Percentiles rank a stretch among this genome's conserved stretches.
These are phyloP conservation scores for Phaeosphaeriaceae sp. DNA, from an alignment of 2,329 filamentous ascomycete genomes.

Conservation along the genomic window DNA sequence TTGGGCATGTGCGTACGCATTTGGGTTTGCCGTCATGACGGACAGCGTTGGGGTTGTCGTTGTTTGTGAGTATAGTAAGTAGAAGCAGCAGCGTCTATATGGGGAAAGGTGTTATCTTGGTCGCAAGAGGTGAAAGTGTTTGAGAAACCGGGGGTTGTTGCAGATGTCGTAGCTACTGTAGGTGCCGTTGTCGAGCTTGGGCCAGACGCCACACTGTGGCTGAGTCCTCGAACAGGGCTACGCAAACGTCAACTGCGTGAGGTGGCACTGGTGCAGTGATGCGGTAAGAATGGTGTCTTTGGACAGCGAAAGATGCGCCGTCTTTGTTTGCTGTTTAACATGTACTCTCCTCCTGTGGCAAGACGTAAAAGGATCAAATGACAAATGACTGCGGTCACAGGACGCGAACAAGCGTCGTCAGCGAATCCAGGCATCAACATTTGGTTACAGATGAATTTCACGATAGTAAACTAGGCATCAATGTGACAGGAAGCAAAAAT, in stretches of 20 bases:
- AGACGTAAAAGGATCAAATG: constrained; percentile 6
- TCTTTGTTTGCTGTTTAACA: neutral
- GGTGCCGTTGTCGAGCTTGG: constrained; percentile 21
- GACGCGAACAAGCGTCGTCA: constrained; percentile 44
- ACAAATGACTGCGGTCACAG: constrained; percentile 30
- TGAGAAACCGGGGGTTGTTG: constrained; percentile 21
- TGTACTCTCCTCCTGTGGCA: too few species aligned
- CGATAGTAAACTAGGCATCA: constrained; percentile 35
- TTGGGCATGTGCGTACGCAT: constrained; percentile 44
- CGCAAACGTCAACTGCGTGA: neutral
- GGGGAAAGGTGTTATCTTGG: constrained; percentile 15
- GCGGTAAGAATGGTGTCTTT: neutral
- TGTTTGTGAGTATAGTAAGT: constrained; percentile 8
- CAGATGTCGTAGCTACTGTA: constrained; percentile 22
- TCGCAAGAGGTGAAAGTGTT: constrained; percentile 27
- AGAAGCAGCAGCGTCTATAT: constrained; percentile 4
- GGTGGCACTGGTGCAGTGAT: too few species aligned
- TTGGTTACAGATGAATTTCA: constrained; percentile 17
- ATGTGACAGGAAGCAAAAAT: constrained; percentile 31
- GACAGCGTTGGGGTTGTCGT: constrained; percentile 24
- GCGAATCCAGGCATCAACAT: constrained; percentile 42
- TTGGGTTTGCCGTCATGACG: constrained; percentile 50
- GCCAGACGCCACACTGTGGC: constrained; percentile 14
- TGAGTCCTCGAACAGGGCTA: neutral
- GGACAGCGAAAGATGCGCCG: neutral